Base-by-base conservation (phyloP, 2,329 filamentous ascomycete species). In the Paracorniculantispora psalliotae region DNA sequence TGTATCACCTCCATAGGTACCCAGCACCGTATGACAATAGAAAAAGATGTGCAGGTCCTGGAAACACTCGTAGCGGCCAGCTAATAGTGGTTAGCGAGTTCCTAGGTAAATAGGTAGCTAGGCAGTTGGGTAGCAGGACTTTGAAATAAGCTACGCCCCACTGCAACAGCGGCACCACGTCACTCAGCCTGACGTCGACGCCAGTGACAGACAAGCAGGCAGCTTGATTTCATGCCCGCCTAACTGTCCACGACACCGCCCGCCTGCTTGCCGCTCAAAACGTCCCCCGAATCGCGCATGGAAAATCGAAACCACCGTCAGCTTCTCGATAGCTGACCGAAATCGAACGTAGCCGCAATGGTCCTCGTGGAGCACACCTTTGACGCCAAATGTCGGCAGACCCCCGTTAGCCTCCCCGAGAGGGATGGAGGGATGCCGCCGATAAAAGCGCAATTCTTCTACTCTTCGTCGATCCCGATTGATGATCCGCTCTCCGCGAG, bases 401-500 rank as follows among this genome's bases (percentile, higher is more conserved):
- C 80, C 13, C 79, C 81, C 67, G 66, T 77, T 59, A 66, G 74
- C 67, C 72, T 72, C 28, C 65, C 72, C 26, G 61, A 70, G 25
- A 72, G 72, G 59, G 70, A 75, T 47, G 74, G 79, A 57, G 77
- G 75, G 56, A 78, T 82, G 25, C 88, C 89, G 17, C 80, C 83
- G 0, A 72, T 89, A 57, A 79, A 81, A 33, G 81, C 88, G 23
- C 90, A 91, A 63, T 96, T 91, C 76, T 96, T 96, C 74, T 96
- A 96, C 72, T 83, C 86, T 15, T 94, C 91, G 12, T 78, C 86
- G 13, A 82, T 93, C 52, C 88, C 91, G 30, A 92, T 96, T 68
- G 92, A 96, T 68, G 92, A 96, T 68, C 91, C 91, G 25, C 80
- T 96, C n/a, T 91, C 89, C 10, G 83, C 88, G 1, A 75, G 79